Conservation (phyloP, 257 asterid species). For the Capsicum pubescens region DNA sequence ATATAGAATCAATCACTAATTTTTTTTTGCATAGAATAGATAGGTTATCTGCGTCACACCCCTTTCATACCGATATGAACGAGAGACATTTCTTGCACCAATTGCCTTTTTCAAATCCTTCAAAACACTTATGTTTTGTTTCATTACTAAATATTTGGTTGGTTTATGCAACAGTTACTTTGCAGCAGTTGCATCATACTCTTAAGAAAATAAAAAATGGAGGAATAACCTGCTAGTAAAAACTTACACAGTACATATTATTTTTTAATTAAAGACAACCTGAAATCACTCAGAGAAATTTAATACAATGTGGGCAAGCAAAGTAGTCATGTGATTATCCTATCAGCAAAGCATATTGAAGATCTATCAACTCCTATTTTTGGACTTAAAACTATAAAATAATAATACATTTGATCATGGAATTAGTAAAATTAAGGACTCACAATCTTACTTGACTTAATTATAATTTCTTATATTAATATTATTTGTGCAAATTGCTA, state of each 20-base stretch:
- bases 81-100: neutral
- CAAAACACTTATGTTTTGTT: neutral
- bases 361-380: constrained; percentile 23
- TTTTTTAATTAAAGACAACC: neutral
- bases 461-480: neutral
- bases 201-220: no score
- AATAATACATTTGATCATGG: constrained; percentile 4
- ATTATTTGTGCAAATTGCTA: neutral
- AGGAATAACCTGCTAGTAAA: neutral
- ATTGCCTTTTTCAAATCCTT: neutral
- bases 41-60: no score
- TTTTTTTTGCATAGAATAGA: no score
- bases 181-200: neutral
- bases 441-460: constrained; percentile 14
- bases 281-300: neutral
- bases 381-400: constrained; percentile 14
- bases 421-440: neutral
- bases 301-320: neutral
- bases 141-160: neutral
- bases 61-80: neutral
- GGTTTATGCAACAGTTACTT: neutral
- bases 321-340: constrained; percentile 17
- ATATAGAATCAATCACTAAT: no score
- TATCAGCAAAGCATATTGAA: constrained; percentile 14
- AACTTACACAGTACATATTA: neutral